Percentiles rank a stretch among this genome's conserved stretches.
Evolutionary conservation across 306 rosid species (phyloP).

Genomic region (Ammopiptanthus mongolicus): DNA sequence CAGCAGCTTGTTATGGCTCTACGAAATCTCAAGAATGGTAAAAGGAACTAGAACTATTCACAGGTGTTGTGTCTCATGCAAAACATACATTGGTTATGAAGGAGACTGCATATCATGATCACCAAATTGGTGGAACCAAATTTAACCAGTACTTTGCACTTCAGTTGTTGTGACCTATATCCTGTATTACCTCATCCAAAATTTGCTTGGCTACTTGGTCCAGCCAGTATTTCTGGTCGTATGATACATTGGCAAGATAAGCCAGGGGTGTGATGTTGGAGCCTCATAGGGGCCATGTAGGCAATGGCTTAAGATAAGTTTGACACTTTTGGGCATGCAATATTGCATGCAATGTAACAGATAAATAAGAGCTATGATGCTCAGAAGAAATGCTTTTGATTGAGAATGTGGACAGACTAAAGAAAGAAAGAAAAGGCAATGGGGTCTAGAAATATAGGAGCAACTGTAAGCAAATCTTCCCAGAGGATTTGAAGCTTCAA

Average conservation of each 20-base stretch:
- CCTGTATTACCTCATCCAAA: constrained; percentile 8
- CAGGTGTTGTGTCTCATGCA: constrained; percentile 19
- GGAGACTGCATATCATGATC: constrained; percentile 19
- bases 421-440: neutral
- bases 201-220: constrained; percentile 4
- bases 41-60: constrained; percentile 51
- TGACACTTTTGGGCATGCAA: constrained; percentile 1
- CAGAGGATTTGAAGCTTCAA: too few species aligned
- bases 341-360: neutral
- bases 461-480: neutral
- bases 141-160: constrained; percentile 16
- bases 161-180: neutral
- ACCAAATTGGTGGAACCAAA: constrained; percentile 27
- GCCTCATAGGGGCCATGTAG: constrained; percentile 11
- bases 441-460: neutral
- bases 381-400: neutral
- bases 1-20: constrained; percentile 96
- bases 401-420: constrained; percentile 9
- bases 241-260: neutral
- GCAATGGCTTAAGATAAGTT: constrained; percentile 7
- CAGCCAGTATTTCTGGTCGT: neutral
- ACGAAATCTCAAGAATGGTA: constrained; percentile 77
- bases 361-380: neutral
- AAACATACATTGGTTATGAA: constrained; percentile 28
- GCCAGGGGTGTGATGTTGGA: neutral